A percentile compares a stretch with the other conserved stretches of the same genome.
phyloP scores from a whole-genome alignment of 2,329 filamentous ascomycete species.

The Didymellaceae sp. region DNA sequence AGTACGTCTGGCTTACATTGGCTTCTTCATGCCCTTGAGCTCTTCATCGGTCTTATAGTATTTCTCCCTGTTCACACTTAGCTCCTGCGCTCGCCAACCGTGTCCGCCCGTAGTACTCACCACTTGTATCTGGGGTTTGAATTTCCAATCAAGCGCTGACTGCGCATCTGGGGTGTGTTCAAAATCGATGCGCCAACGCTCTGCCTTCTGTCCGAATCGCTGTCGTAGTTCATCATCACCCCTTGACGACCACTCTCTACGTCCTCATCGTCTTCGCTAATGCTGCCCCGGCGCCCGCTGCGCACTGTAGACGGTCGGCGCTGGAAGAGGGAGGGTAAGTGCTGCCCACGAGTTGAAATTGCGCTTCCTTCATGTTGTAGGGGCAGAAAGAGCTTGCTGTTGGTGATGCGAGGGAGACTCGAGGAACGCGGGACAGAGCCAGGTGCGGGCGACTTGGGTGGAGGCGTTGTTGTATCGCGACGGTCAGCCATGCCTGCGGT shows the following conservation, averaged over 20 bases:
- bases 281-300: slow-evolving; percentile 40
- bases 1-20: slow-evolving; percentile 59
- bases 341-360: slow-evolving; percentile 54
- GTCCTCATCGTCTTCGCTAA: slow-evolving; percentile 42
- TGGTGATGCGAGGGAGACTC: slow-evolving; percentile 43
- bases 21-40: slow-evolving; percentile 72
- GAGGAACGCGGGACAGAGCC: slow-evolving; percentile 26
- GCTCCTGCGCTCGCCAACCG: not conserved
- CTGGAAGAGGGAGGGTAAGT: slow-evolving; percentile 47
- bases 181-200: slow-evolving; percentile 53
- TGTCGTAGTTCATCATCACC: slow-evolving; percentile 42
- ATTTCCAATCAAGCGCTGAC: slow-evolving; percentile 86
- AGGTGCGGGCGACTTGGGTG: slow-evolving; percentile 26
- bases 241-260: slow-evolving; percentile 36
- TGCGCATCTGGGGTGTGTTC: slow-evolving; percentile 72
- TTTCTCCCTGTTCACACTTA: slow-evolving; percentile 59
- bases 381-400: slow-evolving; percentile 51
- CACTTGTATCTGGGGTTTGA: slow-evolving; percentile 86
- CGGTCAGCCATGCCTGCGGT: slow-evolving; percentile 25
- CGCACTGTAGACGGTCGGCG: slow-evolving; percentile 43
- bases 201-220: slow-evolving; percentile 47
- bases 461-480: slow-evolving; percentile 20
- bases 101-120: slow-evolving; percentile 43
- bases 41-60: slow-evolving; percentile 86
- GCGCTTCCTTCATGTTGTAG: slow-evolving; percentile 44